Evolutionary conservation across 306 rosid species (phyloP), one percentile per base, ranked within the genome.

Genomic region (Medicago arabica): DNA sequence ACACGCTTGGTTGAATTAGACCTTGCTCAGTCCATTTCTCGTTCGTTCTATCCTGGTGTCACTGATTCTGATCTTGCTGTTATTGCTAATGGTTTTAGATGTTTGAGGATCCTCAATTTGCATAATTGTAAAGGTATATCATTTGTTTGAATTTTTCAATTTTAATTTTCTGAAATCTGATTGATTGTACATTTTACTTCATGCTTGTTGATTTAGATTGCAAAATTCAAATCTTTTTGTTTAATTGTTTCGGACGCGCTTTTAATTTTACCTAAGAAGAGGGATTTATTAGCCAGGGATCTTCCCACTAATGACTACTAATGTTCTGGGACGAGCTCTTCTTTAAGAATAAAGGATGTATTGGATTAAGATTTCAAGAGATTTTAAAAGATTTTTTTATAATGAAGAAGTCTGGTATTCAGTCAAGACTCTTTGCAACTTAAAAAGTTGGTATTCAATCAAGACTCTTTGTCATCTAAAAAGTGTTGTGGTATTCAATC

Each of bases 1-100:
- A 85, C 89, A 23, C 79, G 91, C 41, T 86, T 92, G 76, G 76
- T 72, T 38, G 93, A 95, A 53, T 75, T 95, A 72, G 97, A 92
- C 78, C 91, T 92, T 25, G 89, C 97, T 2, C 99, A 92, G 85
- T 95, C 97, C n/a, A 16, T 64, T 83, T 89, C 97, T 68, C 87
- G 99, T n/a, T 95, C 99, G 62, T 95, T 95, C 82, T 90, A 81
- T 71, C 99, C 99, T 5, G 99, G 99, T 2, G 92, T 92, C 41
- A 86, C 90, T 7, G 91, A 95, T 82, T 90, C 97, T 12, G 97
- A 92, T 76, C 97, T 92, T 61, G 25, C 84, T 43, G 96, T 95
- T 68, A 87, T 92, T 43, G 96, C 96, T 31, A 77, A 70, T 39
- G 92, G 96, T 1, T 92, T 95, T 76, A 78, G 17, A 18, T 95